phyloP scores from a whole-genome alignment of 1,284 basidiomycete genomes.

The Naganishia sp. region DNA sequence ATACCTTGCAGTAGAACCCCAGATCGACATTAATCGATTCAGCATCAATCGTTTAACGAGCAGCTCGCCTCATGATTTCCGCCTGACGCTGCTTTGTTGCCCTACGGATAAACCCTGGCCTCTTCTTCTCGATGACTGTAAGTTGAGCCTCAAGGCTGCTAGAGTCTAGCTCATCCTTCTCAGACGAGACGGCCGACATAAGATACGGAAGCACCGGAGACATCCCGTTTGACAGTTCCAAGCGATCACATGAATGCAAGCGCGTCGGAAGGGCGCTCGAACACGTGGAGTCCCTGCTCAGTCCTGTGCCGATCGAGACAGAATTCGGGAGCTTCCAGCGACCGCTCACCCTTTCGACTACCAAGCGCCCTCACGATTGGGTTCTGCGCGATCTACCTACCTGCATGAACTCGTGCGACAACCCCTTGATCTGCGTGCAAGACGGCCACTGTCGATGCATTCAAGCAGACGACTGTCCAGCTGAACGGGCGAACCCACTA shows the following conservation, averaged over 20 bases:
- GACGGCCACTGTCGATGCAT: conserved; percentile 53
- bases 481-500: conserved; percentile 43
- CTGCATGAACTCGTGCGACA: conserved; percentile 53
- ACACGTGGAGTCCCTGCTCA: conserved; percentile 22
- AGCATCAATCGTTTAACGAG: conserved; percentile 34
- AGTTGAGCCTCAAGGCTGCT: conserved; percentile 20
- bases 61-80: conserved; percentile 43
- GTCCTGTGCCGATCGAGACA: conserved; percentile 11
- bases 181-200: conserved; percentile 49
- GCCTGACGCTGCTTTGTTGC: conserved; percentile 52
- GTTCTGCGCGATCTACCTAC: conserved; percentile 45
- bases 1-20: conserved; percentile 38
- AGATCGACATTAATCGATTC: conserved; percentile 38
- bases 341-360: conserved; percentile 15
- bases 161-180: conserved; percentile 2
- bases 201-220: conserved; percentile 47
- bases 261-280: conserved; percentile 42
- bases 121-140: conserved; percentile 50
- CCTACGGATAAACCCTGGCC: conserved; percentile 51
- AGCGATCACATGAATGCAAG: conserved; percentile 44
- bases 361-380: conserved; percentile 43
- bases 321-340: conserved; percentile 14
- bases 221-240: conserved; percentile 50
- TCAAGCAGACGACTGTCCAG: conserved; percentile 47
- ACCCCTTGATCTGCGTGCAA: conserved; percentile 52